These are phyloP conservation scores for Eimeria tenella DNA, from an alignment of 169 alveolate species.

Conservation along the genomic window DNA sequence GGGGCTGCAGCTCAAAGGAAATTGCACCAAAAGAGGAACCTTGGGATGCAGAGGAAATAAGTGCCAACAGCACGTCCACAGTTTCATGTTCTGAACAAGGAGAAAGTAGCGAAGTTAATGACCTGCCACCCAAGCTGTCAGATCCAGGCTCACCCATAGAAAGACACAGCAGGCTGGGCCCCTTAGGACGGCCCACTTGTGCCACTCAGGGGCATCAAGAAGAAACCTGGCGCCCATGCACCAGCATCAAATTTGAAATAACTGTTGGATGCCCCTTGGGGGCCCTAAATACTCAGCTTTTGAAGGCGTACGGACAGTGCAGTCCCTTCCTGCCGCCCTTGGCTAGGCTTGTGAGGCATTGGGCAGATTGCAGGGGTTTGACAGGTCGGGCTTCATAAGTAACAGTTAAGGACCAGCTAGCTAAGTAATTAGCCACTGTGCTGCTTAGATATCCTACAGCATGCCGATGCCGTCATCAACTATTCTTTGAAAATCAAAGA, in stretches of 20 bases:
- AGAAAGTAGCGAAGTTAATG: not conserved
- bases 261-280: constrained; percentile 39
- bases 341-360: not conserved
- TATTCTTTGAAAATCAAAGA: no score
- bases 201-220: no score
- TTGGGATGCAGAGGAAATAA: not conserved
- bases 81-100: not conserved
- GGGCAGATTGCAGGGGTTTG: constrained; percentile 53
- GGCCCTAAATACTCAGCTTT: not conserved
- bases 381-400: constrained; percentile 12
- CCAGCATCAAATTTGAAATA: not conserved
- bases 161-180: no score
- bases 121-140: no score
- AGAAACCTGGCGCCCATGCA: not conserved
- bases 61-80: not conserved
- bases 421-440: not conserved
- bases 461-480: no score
- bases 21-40: no score
- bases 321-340: constrained; percentile 27
- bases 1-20: not conserved
- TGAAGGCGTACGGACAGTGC: not conserved
- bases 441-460: not conserved
- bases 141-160: no score
- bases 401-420: not conserved
- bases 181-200: no score